Conservation (phyloP, 208 protist genomes). For the Acanthamoeba castellanii region DNA sequence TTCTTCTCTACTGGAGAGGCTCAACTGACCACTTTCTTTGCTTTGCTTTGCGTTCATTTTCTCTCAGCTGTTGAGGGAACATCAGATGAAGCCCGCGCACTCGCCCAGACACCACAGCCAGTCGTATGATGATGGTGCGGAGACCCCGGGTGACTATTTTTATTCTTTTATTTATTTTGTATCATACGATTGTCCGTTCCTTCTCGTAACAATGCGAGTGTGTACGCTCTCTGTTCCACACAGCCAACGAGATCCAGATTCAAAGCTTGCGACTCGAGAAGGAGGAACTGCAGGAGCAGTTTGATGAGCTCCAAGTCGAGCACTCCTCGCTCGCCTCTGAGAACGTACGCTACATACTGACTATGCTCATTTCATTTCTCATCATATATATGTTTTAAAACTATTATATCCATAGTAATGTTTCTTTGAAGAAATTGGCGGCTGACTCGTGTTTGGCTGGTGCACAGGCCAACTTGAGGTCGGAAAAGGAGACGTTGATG, state of each 20-base stretch:
- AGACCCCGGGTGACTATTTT: background rate
- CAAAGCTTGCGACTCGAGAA: conserved; percentile 38
- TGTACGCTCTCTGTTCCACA: too few species aligned
- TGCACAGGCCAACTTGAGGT: conserved; percentile 57
- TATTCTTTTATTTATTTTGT: background rate
- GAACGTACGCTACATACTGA: background rate
- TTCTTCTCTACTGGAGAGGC: background rate
- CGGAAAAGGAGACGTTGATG: conserved; percentile 29
- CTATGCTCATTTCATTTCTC: background rate
- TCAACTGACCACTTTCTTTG: background rate
- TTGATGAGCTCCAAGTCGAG: conserved; percentile 55
- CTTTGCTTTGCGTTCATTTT: background rate
- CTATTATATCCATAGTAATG: background rate
- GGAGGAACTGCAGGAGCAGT: conserved; percentile 38
- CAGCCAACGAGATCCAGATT: background rate
- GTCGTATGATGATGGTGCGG: background rate
- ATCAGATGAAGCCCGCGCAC: background rate
- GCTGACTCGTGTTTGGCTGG: background rate
- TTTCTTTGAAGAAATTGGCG: background rate
- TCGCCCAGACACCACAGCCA: background rate
- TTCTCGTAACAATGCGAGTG: background rate
- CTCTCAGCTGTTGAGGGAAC: background rate
- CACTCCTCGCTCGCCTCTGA: conserved; percentile 33
- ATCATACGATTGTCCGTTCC: background rate
- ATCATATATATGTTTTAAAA: background rate